A percentile compares a stretch with the other conserved stretches of the same genome.
Conservation (phyloP, 2,329 filamentous ascomycete species). For the Colletotrichum acutatum region DNA sequence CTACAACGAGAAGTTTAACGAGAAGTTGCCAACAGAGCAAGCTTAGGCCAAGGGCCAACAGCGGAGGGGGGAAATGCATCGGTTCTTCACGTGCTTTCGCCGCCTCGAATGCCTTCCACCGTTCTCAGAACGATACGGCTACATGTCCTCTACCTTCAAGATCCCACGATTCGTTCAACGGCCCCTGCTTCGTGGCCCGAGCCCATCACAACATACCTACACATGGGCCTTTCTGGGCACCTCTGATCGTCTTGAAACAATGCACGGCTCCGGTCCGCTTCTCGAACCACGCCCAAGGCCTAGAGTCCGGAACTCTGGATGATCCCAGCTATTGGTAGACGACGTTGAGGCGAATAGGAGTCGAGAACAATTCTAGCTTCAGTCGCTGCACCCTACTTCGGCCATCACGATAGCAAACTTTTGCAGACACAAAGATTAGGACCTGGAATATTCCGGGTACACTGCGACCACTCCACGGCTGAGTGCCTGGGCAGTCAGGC, state of each 20-base stretch:
- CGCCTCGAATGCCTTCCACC: background rate
- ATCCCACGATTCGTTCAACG: background rate
- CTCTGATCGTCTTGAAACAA: background rate
- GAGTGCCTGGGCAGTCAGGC: background rate
- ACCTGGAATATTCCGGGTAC: no score
- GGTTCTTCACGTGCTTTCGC: background rate
- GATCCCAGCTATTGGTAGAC: background rate
- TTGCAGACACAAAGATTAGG: background rate
- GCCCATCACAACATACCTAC: background rate
- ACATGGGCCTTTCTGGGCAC: background rate
- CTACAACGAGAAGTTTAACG: background rate
- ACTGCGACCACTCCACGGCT: background rate
- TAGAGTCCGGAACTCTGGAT: no score
- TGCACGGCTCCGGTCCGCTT: background rate
- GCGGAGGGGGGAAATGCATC: background rate
- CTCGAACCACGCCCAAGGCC: background rate
- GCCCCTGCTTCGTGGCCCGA: slow-evolving; percentile 2
- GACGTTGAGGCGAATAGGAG: background rate
- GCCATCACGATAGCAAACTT: background rate
- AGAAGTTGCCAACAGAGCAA: background rate
- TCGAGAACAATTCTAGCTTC: slow-evolving; percentile 26
- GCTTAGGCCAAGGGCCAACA: no score
- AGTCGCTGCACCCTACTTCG: background rate
- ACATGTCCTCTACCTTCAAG: background rate
- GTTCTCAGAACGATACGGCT: background rate